These are phyloP conservation scores for Camillea tinctor DNA, from an alignment of 2,329 filamentous ascomycete genomes.

Conservation along the genomic window DNA sequence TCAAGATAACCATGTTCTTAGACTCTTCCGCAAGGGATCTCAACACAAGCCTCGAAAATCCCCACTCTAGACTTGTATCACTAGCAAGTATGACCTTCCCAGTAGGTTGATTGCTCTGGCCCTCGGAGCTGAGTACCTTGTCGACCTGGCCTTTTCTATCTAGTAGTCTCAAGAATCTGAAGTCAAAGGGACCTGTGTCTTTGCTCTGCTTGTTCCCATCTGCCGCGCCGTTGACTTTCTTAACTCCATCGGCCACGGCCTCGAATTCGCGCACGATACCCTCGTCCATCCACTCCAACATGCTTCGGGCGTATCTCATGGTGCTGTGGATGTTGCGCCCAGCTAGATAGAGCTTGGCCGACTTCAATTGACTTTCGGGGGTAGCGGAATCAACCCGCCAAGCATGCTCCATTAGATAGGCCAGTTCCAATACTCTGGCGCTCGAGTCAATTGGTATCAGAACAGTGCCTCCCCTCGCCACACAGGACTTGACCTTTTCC, in stretches of 20 bases:
- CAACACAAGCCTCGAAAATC: conserved; percentile 82
- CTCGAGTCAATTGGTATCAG: conserved; percentile 94
- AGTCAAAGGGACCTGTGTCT: conserved; percentile 78
- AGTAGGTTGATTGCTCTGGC: conserved; percentile 41
- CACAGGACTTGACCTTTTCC: conserved; percentile 75
- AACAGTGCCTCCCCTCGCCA: conserved; percentile 82
- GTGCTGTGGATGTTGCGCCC: conserved; percentile 85
- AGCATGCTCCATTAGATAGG: conserved; percentile 87
- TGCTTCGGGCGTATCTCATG: conserved; percentile 86
- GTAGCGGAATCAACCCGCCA: conserved; percentile 69
- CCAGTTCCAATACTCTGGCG: conserved; percentile 87
- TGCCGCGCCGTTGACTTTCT: conserved; percentile 45
- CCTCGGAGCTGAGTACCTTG: conserved; percentile 55
- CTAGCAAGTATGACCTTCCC: conserved; percentile 85
- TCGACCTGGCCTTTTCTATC: conserved; percentile 80
- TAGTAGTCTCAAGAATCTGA: conserved; percentile 78
- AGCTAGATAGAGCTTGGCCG: conserved; percentile 72
- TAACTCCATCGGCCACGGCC: conserved; percentile 55
- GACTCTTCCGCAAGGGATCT: conserved; percentile 71
- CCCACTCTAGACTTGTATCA: conserved; percentile 89
- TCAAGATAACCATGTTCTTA: conserved; percentile 83
- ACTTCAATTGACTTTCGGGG: conserved; percentile 50
- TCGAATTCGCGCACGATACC: conserved; percentile 91
- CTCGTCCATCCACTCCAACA: conserved; percentile 99
- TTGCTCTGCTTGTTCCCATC: conserved; percentile 48